Evolutionary conservation across 495 filamentous ascomycete species (phyloP), one percentile per base, ranked within the genome.

Genomic region (Talaromyces wortmannii): DNA sequence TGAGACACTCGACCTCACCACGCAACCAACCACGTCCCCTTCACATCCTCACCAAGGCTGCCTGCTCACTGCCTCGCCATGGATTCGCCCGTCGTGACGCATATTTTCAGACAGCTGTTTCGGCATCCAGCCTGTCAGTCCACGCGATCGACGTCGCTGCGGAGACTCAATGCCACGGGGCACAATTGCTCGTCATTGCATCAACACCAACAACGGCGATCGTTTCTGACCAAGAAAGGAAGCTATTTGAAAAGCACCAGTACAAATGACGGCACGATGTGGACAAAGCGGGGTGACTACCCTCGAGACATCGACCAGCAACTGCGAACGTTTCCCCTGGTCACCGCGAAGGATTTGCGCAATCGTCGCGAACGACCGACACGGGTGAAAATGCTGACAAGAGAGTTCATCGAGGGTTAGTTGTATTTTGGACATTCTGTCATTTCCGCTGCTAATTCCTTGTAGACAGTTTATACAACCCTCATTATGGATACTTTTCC

Each of bases 391-490:
- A 99, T 99, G 94, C 70, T 96, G 61, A 86, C 91, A 61, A 80
- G 94, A 55, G 95, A 99, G 74, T 99, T 97, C 66, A 94, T 99
- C 62, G 94, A 99, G 70, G 91, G 91, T 95, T 65, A 57, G 73
- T 53, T 56, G 36, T 40, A 12, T 52, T 50, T 52, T 13, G 11
- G 4, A 16, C 15, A 17, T 53, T 45, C 13, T 12, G 4, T 54
- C 32, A 13, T 2, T 31, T 31, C 8, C 36, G 49, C 31, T 31
- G 36, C 48, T 33, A 32, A 13, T 52, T 10, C 13, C 36, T 13
- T 53, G 15, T 58, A 96, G 94, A 99, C 71, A 92, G 89, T 62
- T 74, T 99, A 31, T 99, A 99, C 67, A 99, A 99, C 67, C 92
- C 92, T 0, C 75, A 92, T 66, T 99, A 99, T 61, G 94, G 94